Conservation (phyloP, 257 asterid species). For the Solanum pinnatisectum region DNA sequence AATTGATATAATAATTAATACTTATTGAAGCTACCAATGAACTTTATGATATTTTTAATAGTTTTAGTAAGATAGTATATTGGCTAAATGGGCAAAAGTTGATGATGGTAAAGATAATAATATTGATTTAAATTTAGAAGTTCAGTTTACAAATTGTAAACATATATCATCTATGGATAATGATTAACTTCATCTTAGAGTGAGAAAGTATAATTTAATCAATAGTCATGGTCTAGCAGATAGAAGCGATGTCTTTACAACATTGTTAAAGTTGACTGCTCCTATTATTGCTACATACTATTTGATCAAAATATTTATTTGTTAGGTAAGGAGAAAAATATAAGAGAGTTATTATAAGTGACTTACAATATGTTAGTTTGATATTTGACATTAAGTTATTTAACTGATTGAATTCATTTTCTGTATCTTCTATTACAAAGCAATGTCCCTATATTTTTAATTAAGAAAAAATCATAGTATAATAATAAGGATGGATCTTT, state of each 20-base stretch:
- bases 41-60: no score
- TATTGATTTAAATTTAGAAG: background rate
- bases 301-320: background rate
- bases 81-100: background rate
- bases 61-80: background rate
- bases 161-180: no score
- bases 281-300: background rate
- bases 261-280: background rate
- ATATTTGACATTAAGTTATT: background rate
- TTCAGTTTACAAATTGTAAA: background rate
- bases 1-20: background rate
- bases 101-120: background rate
- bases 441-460: background rate
- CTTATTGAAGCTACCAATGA: background rate
- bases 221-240: background rate
- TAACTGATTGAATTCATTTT: background rate
- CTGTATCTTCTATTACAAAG: background rate
- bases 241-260: background rate
- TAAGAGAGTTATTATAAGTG: background rate
- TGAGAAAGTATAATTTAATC: background rate
- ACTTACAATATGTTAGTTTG: background rate
- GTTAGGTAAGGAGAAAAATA: background rate
- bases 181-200: no score
- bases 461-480: background rate
- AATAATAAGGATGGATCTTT: background rate